phyloP scores from a whole-genome alignment of 2,329 filamentous ascomycete species.

The Lachnellula hyalina region DNA sequence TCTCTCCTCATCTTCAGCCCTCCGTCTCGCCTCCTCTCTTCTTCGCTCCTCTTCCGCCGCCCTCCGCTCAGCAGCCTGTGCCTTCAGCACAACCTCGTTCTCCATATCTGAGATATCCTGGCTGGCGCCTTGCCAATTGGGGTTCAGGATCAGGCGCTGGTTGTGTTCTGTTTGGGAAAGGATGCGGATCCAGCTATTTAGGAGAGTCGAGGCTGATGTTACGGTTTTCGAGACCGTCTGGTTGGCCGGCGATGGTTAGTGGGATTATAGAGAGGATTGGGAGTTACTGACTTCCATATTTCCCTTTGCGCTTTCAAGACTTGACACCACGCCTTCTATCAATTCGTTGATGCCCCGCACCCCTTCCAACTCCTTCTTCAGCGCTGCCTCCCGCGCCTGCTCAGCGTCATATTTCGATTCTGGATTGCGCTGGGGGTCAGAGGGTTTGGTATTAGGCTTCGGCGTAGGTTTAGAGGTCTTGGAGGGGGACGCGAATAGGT shows the following conservation, averaged over 20 bases:
- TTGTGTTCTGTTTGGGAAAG: conserved; percentile 97
- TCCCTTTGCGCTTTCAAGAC: conserved; percentile 63
- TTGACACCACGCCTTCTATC: conserved; percentile 72
- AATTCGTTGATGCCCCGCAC: conserved; percentile 83
- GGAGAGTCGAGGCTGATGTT: conserved; percentile 76
- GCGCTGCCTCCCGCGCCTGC: conserved; percentile 64
- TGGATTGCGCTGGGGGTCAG: conserved; percentile 32
- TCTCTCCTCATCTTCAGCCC: conserved; percentile 53
- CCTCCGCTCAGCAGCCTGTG: conserved; percentile 71
- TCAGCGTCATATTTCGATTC: conserved; percentile 56
- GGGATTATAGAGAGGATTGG: neutral
- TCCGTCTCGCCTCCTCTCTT: conserved; percentile 62
- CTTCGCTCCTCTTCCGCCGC: conserved; percentile 74
- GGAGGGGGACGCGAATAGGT: conserved; percentile 53
- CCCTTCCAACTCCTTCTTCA: conserved; percentile 75
- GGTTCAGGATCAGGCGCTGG: conserved; percentile 83
- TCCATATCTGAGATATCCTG: conserved; percentile 85
- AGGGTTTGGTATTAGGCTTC: conserved; percentile 12
- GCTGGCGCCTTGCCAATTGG: conserved; percentile 81
- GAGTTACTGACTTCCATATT: conserved; percentile 64
- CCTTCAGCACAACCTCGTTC: conserved; percentile 66
- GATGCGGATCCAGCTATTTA: conserved; percentile 94
- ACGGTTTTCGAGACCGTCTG: conserved; percentile 84
- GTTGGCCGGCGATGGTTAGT: conserved; percentile 12
- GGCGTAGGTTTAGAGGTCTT: conserved; percentile 29